Evolutionary conservation across 2,329 filamentous ascomycete genomes (phyloP), one percentile per base, ranked within the genome.

Genomic region (Paraphoma sp.): DNA sequence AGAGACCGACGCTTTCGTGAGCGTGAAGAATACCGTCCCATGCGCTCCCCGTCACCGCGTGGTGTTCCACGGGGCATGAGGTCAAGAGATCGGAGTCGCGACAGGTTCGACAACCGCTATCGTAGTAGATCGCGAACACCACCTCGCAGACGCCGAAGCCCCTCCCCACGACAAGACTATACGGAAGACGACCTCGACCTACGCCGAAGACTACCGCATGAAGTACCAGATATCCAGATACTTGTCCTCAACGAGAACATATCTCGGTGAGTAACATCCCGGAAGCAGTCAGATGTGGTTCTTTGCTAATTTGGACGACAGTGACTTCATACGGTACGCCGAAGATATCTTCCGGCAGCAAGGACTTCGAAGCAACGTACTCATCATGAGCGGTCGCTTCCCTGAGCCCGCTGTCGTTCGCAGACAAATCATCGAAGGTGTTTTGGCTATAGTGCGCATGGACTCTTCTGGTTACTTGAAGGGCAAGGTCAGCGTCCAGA

Each of bases 171-270:
- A 48, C 69, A 67, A 77, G 84, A 89, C 51, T 79, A 81, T 33
- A 67, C 61, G 12, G 63, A 65, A 44, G 86, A 90, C 60, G 84
- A 86, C 36, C 80, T 93, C 11, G 89, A 90, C 30, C 85, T 96
- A 7, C 91, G 92, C 43, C 86, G 88, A 53, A 84, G 93, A 54
- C 86, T 87, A 55, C 87, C 91, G 4, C 81, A 84, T 54, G 87
- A 95, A 62, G 88, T 97, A 18, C 93, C 94, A 2, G 93, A 98
- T 67, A 90, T 97, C 14, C 93, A 97, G 73, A 87, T 98, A 30
- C 86, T 97, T 29, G 85, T 96, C 5, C 82, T 94, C 44, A 88
- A 94, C 62, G 88, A 93, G 64, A 63, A 61, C 28, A 84, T 96
- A 6, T 72, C 72, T 56, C 62, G 71, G 72, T 74, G 53, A 48